A percentile compares a stretch with the other conserved stretches of the same genome.
These are phyloP conservation scores for Talaromyces adpressus DNA, from an alignment of 495 filamentous ascomycete genomes.

Conservation along the genomic window DNA sequence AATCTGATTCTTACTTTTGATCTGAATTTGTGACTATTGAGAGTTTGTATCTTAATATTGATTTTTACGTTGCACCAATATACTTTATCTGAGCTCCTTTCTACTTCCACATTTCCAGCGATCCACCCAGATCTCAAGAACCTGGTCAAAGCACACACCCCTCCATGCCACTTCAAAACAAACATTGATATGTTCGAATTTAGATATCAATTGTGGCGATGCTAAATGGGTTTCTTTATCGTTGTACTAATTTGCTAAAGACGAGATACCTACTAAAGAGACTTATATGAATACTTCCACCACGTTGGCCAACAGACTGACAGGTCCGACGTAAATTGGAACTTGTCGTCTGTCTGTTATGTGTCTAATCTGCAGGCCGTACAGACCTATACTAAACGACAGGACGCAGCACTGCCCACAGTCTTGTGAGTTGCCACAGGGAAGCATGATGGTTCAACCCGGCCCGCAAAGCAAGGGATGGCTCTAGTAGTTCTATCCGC, in stretches of 20 bases:
- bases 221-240: background rate
- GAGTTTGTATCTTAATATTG: background rate
- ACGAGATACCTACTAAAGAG: background rate
- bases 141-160: background rate
- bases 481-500: constrained; percentile 1
- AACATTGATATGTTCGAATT: background rate
- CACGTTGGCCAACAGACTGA: background rate
- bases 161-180: background rate
- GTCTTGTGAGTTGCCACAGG: constrained; percentile 4
- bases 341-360: constrained; percentile 3
- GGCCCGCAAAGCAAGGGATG: constrained; percentile 9
- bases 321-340: background rate
- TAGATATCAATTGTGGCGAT: background rate
- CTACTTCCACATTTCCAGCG: background rate
- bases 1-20: background rate
- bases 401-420: background rate
- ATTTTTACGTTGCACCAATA: background rate
- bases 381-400: background rate
- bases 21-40: background rate
- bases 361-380: background rate
- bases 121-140: background rate
- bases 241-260: background rate
- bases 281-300: background rate
- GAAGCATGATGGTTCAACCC: constrained; percentile 4
- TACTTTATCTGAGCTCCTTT: background rate